A percentile compares a stretch with the other conserved stretches of the same genome.
Evolutionary conservation across 148 eudicot species (phyloP).

Genomic region (Selenicereus undatus): DNA sequence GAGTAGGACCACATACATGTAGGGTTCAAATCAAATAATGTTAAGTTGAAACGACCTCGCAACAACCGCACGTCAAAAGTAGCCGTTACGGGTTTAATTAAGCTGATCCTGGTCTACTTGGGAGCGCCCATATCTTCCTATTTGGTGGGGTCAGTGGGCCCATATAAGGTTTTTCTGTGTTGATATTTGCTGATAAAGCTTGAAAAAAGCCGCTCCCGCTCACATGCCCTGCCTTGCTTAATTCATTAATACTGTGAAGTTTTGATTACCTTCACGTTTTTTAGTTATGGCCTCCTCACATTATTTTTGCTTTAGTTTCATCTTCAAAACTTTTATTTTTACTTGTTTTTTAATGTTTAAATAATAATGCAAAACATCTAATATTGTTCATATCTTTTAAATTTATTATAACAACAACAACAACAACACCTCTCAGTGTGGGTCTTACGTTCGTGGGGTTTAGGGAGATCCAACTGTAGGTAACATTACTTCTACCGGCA

Average conservation of each 20-base stretch:
- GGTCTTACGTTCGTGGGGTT: no score
- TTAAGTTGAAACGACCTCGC: background rate
- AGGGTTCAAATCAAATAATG: slow-evolving; percentile 1
- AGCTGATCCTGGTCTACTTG: background rate
- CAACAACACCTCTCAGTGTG: no score
- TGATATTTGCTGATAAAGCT: no score
- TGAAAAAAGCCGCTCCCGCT: background rate
- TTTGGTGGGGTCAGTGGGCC: slow-evolving; percentile 5
- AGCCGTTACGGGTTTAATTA: slow-evolving; percentile 28
- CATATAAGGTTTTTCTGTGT: no score
- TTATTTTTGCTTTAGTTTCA: background rate
- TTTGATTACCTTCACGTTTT: slow-evolving; percentile 32
- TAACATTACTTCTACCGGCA: no score
- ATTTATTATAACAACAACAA: no score
- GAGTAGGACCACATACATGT: background rate
- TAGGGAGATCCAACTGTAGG: no score
- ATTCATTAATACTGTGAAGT: background rate
- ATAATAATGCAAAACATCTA: no score
- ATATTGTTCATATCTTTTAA: no score
- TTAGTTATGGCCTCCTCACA: background rate
- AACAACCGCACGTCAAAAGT: slow-evolving; percentile 12
- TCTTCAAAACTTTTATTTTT: no score
- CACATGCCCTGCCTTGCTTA: slow-evolving; percentile 24
- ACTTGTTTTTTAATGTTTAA: no score
- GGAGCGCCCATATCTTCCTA: background rate